Percentiles rank a stretch among this genome's conserved stretches.
Evolutionary conservation across 805 yeast species (phyloP).

Genomic region (Candida stauntonica): DNA sequence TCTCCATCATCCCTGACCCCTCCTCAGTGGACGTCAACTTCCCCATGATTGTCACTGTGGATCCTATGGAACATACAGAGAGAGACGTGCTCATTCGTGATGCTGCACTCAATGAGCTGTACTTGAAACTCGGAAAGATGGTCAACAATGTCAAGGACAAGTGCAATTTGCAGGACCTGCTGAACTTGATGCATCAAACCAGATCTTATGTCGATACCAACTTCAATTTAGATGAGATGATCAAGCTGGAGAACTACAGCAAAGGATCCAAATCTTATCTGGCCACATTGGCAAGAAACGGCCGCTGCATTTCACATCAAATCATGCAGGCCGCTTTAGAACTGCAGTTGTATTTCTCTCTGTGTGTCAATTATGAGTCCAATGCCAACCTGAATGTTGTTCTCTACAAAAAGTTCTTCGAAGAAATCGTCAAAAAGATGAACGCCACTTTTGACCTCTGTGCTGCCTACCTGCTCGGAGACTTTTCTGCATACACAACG

Average conservation of each 20-base stretch:
- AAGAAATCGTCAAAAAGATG: background rate
- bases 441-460: conserved; percentile 8
- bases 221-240: conserved; percentile 7
- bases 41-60: conserved; percentile 13
- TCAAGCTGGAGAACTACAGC: background rate
- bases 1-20: conserved; percentile 11
- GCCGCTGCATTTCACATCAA: conserved; percentile 8
- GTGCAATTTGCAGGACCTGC: conserved; percentile 9
- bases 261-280: conserved; percentile 7
- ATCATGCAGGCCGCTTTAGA: conserved; percentile 12
- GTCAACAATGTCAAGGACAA: conserved; percentile 13
- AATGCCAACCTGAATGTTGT: conserved; percentile 10
- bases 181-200: conserved; percentile 5
- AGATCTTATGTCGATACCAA: conserved; percentile 12
- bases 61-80: conserved; percentile 12
- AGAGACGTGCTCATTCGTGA: conserved; percentile 8
- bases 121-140: conserved; percentile 5
- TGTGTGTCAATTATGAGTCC: conserved; percentile 16
- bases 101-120: conserved; percentile 5
- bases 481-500: conserved; percentile 6
- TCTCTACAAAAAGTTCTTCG: conserved; percentile 10
- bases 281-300: conserved; percentile 11
- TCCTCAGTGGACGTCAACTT: conserved; percentile 12
- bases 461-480: conserved; percentile 11
- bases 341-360: conserved; percentile 8